Evolutionary conservation across 495 filamentous ascomycete genomes (phyloP), one percentile per base, ranked within the genome.

Genomic region (Stereocaulon alpinum): DNA sequence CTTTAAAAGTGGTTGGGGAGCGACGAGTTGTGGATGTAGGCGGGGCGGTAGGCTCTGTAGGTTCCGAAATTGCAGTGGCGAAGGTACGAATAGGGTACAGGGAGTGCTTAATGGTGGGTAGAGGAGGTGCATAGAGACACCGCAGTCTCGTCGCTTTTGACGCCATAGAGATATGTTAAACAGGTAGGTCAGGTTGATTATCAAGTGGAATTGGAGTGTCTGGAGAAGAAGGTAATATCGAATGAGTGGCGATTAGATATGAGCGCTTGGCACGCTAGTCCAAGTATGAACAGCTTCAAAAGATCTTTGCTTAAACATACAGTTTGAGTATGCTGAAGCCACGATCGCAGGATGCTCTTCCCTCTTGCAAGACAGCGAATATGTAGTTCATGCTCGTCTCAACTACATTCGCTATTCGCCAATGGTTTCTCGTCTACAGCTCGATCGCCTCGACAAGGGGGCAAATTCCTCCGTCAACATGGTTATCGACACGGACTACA

Each of bases 1-100:
- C 87, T 64, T 80, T 81, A 77, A 97, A 96, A 61, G 81, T 86
- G 34, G 85, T 86, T 37, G 83, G 83, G 32, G 78, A 77, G 64
- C 73, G 69, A 30, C 59, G 67, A 55, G 60, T 44, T 20, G 70
- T 37, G 43, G 63, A 45, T 50, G 62, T 61, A 30, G 59, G 48
- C 9, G 62, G 40, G 40, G 65, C 37, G 14, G 67, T 56, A n/a
- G 62, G 58, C 37, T 64, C 66, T 52, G 64, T 65, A 45, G 64
- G 67, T 61, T 70, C 68, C 11, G 71, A 60, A 43, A 68, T 57
- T 64, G 67, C 69, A 40, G 76, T 77, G 68, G 76, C 76, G 60
- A 79, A 71, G 42, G 67, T 59, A 15, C 76, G 71, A 15, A 50
- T 58, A 29, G 59, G 42, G 40, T 44, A 42, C 11, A 49, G 17